A percentile compares a stretch with the other conserved stretches of the same genome.
phyloP scores from a whole-genome alignment of 139 green algal genomes.

The Pedinophyceae sp. region DNA sequence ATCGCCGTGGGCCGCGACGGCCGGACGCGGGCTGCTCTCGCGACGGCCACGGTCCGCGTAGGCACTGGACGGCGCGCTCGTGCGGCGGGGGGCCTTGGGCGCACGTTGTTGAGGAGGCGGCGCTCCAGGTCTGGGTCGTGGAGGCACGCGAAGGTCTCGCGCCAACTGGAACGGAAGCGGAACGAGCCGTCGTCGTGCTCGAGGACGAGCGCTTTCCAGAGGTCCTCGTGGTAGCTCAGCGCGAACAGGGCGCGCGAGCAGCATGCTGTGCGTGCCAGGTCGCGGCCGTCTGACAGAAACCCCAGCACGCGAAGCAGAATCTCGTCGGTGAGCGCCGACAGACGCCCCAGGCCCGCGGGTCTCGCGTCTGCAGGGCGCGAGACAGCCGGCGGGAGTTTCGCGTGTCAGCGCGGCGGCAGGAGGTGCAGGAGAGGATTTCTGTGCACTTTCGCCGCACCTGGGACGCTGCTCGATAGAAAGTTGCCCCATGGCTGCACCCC shows the following conservation, averaged over 20 bases:
- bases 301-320: constrained; percentile 53
- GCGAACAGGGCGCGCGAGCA: constrained; percentile 48
- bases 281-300: constrained; percentile 10
- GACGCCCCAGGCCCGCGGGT: constrained; percentile 53
- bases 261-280: constrained; percentile 27
- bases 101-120: too few relatives aligned
- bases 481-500: constrained; percentile 37
- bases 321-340: constrained; percentile 54
- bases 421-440: too few relatives aligned
- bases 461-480: too few relatives aligned
- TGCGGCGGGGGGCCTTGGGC: too few relatives aligned
- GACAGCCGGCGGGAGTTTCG: too few relatives aligned
- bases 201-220: constrained; percentile 70
- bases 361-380: too few relatives aligned
- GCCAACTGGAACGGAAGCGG: constrained; percentile 30
- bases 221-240: constrained; percentile 65
- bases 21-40: too few relatives aligned
- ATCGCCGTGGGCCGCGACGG: too few relatives aligned
- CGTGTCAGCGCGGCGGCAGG: too few relatives aligned
- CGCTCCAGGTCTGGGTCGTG: background rate
- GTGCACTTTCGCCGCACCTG: too few relatives aligned
- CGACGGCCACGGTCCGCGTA: too few relatives aligned
- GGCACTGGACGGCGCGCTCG: too few relatives aligned
- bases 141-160: constrained; percentile 45
- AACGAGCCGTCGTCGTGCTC: constrained; percentile 26